Conservation (phyloP, 2,329 filamentous ascomycete species). For the Corinectria fuckeliana region DNA sequence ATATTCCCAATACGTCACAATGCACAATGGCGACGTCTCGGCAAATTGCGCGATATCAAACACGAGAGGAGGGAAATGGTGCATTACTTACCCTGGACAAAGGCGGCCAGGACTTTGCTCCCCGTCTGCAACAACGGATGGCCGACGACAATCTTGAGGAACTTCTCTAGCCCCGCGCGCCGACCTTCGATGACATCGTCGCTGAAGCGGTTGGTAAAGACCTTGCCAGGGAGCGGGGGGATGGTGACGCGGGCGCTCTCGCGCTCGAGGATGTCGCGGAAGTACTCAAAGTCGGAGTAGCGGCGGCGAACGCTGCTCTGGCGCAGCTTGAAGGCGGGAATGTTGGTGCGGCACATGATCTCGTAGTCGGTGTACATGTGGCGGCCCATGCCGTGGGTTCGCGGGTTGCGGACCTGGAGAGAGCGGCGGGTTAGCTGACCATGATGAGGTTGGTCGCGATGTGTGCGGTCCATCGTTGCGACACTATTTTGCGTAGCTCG, state of each 20-base stretch:
- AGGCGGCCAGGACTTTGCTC: slow-evolving; percentile 93
- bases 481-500: slow-evolving; percentile 3
- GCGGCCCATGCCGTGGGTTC: slow-evolving; percentile 92
- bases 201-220: slow-evolving; percentile 97
- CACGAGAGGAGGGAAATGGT: not conserved
- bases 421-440: slow-evolving; percentile 1
- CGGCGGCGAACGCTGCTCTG: slow-evolving; percentile 86
- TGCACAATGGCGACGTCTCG: not conserved
- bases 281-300: slow-evolving; percentile 98
- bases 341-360: slow-evolving; percentile 97
- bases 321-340: slow-evolving; percentile 97
- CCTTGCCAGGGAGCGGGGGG: slow-evolving; percentile 93
- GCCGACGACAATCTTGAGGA: slow-evolving; percentile 95
- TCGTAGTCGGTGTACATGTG: slow-evolving; percentile 99
- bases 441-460: not conserved
- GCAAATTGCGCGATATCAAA: slow-evolving; percentile 1
- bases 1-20: not conserved
- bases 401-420: slow-evolving; percentile 83
- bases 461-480: not conserved
- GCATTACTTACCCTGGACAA: slow-evolving; percentile 86
- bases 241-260: slow-evolving; percentile 95
- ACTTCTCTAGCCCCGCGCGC: slow-evolving; percentile 89
- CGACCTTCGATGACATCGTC: slow-evolving; percentile 98
- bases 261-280: slow-evolving; percentile 96
- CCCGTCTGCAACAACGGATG: slow-evolving; percentile 97